Percentiles rank a stretch among this genome's conserved stretches.
Evolutionary conservation across 2,329 filamentous ascomycete species (phyloP).

Genomic region (Colletotrichum sp.): DNA sequence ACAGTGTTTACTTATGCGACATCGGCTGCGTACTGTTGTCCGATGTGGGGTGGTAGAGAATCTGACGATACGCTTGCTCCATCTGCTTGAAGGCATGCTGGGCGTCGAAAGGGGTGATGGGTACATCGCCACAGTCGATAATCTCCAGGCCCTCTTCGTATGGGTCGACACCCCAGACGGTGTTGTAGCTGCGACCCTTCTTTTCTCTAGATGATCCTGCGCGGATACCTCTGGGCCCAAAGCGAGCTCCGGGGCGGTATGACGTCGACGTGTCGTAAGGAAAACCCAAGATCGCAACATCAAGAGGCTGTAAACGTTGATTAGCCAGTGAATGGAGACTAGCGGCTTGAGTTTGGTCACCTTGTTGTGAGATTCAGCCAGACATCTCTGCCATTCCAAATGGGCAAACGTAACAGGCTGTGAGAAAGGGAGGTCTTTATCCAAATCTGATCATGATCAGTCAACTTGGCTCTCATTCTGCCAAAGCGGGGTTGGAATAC

Average conservation of each 20-base stretch:
- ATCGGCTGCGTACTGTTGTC: background rate
- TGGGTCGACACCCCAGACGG: background rate
- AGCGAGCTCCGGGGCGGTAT: conserved; percentile 63
- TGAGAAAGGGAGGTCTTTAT: conserved; percentile 8
- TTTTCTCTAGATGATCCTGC: conserved; percentile 82
- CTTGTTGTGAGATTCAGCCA: background rate
- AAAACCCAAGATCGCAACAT: conserved; percentile 1
- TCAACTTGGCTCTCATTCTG: background rate
- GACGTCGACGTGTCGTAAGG: conserved; percentile 13
- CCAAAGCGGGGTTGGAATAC: background rate
- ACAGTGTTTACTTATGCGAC: background rate
- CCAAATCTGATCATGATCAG: background rate
- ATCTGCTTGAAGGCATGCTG: conserved; percentile 81
- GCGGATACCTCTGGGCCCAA: conserved; percentile 86
- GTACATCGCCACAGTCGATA: conserved; percentile 41
- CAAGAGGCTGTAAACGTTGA: background rate
- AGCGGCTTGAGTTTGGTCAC: background rate
- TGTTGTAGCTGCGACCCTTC: conserved; percentile 35
- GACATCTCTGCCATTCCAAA: conserved; percentile 1
- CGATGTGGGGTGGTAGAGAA: background rate
- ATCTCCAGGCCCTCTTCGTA: background rate
- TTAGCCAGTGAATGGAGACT: background rate
- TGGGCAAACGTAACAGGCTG: conserved; percentile 11
- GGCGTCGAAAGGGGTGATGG: conserved; percentile 76
- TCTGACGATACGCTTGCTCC: conserved; percentile 71